Percentiles rank a stretch among this genome's conserved stretches.
These are phyloP conservation scores for Hibiscus mutabilis DNA, from an alignment of 345 rosid genomes.

Conservation along the genomic window DNA sequence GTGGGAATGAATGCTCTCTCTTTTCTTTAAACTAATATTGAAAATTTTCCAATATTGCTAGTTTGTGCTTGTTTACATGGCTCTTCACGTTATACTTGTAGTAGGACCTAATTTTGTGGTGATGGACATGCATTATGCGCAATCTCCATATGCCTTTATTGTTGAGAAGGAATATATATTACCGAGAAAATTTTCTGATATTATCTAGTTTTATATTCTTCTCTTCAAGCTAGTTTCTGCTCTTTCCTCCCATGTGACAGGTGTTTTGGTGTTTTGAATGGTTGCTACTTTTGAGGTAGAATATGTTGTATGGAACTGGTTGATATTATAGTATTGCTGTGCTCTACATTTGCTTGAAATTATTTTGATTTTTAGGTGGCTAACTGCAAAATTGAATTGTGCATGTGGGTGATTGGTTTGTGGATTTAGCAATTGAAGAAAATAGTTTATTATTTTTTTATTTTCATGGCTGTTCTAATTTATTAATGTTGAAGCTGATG, in stretches of 20 bases:
- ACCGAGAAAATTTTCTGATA: no score
- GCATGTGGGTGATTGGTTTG: background rate
- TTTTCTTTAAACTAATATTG: background rate
- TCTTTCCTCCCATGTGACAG: no score
- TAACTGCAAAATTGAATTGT: background rate
- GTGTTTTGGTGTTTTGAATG: no score
- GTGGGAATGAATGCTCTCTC: background rate
- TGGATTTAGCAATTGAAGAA: background rate
- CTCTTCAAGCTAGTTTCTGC: background rate
- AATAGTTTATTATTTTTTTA: background rate
- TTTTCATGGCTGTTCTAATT: background rate
- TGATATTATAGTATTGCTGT: background rate
- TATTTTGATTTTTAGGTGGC: background rate
- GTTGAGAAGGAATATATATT: no score
- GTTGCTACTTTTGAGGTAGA: no score
- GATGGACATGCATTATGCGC: background rate
- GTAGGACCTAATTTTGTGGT: background rate
- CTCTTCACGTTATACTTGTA: background rate
- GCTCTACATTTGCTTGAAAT: background rate
- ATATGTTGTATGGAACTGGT: background rate
- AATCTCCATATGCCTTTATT: background rate
- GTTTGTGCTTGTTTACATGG: background rate
- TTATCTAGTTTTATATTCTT: background rate
- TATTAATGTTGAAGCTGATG: background rate
- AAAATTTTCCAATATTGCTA: background rate